phyloP scores from a whole-genome alignment of 2,329 filamentous ascomycete genomes.

The Ophiostoma perfectum region DNA sequence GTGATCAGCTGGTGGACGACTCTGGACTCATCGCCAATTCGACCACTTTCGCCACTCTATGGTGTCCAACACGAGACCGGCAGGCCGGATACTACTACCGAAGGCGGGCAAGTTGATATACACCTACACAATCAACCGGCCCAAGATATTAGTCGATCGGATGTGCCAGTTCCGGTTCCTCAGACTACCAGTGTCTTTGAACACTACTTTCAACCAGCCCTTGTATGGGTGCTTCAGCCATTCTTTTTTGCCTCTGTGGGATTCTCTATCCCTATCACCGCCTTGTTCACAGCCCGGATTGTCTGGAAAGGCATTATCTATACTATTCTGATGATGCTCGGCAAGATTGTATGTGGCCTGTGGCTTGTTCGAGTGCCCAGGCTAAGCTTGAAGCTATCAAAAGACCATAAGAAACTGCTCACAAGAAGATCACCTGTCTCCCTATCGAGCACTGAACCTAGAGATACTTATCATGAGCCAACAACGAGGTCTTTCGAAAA shows the following conservation, averaged over 20 bases:
- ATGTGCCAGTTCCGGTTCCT: too few relatives aligned
- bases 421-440: too few relatives aligned
- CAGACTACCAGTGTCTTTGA: constrained; percentile 33
- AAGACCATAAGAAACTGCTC: too few relatives aligned
- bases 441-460: too few relatives aligned
- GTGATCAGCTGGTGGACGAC: constrained; percentile 53
- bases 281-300: constrained; percentile 58
- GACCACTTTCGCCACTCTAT: neutral
- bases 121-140: too few relatives aligned
- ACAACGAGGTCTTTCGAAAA: too few relatives aligned
- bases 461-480: too few relatives aligned
- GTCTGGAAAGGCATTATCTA: constrained; percentile 73
- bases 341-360: constrained; percentile 54
- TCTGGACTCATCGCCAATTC: constrained; percentile 32
- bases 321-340: constrained; percentile 61
- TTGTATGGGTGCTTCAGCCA: constrained; percentile 55
- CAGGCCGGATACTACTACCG: too few relatives aligned
- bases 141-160: too few relatives aligned
- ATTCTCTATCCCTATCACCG: constrained; percentile 69
- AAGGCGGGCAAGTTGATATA: too few relatives aligned
- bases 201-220: constrained; percentile 37
- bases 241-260: constrained; percentile 73
- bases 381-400: neutral
- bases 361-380: constrained; percentile 37
- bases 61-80: neutral